Evolutionary conservation across 768 basidiomycete species (phyloP).

Genomic region (Psilocybe tampanensis): DNA sequence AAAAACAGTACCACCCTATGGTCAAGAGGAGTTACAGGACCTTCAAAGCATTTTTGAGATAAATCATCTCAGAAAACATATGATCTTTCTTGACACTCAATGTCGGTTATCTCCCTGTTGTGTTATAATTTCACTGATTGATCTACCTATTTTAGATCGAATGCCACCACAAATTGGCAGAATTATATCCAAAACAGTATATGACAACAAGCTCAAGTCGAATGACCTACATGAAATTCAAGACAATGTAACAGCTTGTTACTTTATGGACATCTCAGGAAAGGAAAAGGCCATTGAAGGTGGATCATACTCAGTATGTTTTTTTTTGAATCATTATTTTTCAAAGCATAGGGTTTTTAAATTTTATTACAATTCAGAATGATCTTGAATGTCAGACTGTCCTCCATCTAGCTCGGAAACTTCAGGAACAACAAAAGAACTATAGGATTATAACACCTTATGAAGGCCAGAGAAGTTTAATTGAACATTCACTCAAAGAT

Average conservation of each 20-base stretch:
- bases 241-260: constrained; percentile 48
- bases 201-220: constrained; percentile 63
- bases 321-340: constrained; percentile 5
- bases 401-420: constrained; percentile 55
- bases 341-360: neutral
- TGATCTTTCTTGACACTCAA: constrained; percentile 70
- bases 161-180: constrained; percentile 82
- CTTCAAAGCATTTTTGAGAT: constrained; percentile 81
- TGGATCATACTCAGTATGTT: constrained; percentile 38
- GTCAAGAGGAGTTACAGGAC: constrained; percentile 64
- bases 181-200: constrained; percentile 71
- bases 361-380: constrained; percentile 49
- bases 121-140: neutral
- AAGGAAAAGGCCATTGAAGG: constrained; percentile 32
- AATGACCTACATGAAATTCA: constrained; percentile 49
- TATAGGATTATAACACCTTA: constrained; percentile 83
- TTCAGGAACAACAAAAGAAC: constrained; percentile 48
- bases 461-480: constrained; percentile 63
- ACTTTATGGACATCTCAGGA: constrained; percentile 62
- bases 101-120: constrained; percentile 47
- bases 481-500: constrained; percentile 59
- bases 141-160: constrained; percentile 54
- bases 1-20: constrained; percentile 74
- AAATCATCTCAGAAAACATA: constrained; percentile 50
- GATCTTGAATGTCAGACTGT: constrained; percentile 55